Conservation (phyloP, 129 eudicot species). For the Erigeron canadensis region DNA sequence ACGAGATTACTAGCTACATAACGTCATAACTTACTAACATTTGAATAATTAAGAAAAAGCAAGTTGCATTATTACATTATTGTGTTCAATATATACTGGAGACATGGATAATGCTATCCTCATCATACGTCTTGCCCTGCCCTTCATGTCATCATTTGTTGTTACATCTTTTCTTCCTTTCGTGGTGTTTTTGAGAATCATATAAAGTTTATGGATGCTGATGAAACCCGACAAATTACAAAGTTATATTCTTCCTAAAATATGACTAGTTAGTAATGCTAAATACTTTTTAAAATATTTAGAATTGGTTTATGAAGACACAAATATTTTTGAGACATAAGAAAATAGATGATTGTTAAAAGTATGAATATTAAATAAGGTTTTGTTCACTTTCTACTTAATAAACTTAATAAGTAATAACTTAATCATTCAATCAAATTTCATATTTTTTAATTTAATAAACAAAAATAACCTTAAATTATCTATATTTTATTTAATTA, state of each 20-base stretch:
- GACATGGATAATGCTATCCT: constrained; percentile 13
- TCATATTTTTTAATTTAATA: no score
- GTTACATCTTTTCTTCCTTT: constrained; percentile 19
- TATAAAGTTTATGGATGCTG: constrained; percentile 26
- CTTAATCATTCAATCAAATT: no score
- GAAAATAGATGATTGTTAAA: no score
- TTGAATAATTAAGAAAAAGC: neutral
- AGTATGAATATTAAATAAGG: no score
- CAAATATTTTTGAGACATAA: neutral
- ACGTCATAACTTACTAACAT: no score
- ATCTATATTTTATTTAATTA: no score
- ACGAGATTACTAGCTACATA: no score
- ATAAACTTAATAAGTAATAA: no score
- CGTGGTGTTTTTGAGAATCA: constrained; percentile 24
- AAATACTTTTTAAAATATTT: neutral
- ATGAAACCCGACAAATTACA: constrained; percentile 15
- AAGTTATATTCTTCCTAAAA: neutral
- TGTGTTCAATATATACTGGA: neutral
- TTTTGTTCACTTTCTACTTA: no score
- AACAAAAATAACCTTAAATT: no score
- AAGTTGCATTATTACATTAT: constrained; percentile 3
- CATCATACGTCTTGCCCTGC: neutral
- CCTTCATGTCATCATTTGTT: constrained; percentile 23
- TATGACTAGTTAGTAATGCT: neutral
- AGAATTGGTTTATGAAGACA: neutral